Evolutionary conservation across 1,284 basidiomycete species (phyloP).

Genomic region (Puccinia brachypodii): DNA sequence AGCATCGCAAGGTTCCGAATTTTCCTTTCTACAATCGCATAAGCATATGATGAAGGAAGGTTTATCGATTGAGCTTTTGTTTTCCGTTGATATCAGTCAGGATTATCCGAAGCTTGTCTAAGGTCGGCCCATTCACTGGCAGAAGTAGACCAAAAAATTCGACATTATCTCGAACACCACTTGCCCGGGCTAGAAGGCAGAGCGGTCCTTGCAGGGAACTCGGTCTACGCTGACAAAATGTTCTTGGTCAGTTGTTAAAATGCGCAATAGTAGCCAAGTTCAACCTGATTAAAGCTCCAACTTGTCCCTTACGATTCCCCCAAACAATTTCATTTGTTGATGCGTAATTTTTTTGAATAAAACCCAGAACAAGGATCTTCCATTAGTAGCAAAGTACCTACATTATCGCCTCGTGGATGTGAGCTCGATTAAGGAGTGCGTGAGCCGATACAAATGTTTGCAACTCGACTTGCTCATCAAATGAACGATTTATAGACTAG

Average conservation of each 20-base stretch:
- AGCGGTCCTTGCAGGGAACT: constrained; percentile 56
- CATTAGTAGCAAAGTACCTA: constrained; percentile 25
- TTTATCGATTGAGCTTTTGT: neutral
- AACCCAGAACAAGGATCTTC: constrained; percentile 39
- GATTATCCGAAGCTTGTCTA: constrained; percentile 23
- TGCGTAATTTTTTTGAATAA: neutral
- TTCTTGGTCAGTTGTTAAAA: constrained; percentile 54
- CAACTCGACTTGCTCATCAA: neutral
- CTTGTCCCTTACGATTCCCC: neutral
- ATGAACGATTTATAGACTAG: constrained; percentile 5
- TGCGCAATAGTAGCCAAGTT: neutral
- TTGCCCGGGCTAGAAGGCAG: constrained; percentile 40
- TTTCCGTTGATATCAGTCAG: constrained; percentile 12
- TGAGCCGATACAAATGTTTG: neutral
- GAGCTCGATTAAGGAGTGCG: constrained; percentile 45
- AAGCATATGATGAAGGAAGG: neutral
- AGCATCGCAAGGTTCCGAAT: constrained; percentile 31
- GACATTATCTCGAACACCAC: constrained; percentile 50
- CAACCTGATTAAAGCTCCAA: neutral
- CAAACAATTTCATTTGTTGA: neutral
- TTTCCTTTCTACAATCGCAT: neutral
- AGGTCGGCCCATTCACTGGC: constrained; percentile 49
- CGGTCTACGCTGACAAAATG: constrained; percentile 56
- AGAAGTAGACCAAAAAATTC: constrained; percentile 30
- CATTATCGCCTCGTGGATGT: constrained; percentile 46